phyloP scores from a whole-genome alignment of 176 grass and related monocot genomes.

The Dendrocalamus sinicus region DNA sequence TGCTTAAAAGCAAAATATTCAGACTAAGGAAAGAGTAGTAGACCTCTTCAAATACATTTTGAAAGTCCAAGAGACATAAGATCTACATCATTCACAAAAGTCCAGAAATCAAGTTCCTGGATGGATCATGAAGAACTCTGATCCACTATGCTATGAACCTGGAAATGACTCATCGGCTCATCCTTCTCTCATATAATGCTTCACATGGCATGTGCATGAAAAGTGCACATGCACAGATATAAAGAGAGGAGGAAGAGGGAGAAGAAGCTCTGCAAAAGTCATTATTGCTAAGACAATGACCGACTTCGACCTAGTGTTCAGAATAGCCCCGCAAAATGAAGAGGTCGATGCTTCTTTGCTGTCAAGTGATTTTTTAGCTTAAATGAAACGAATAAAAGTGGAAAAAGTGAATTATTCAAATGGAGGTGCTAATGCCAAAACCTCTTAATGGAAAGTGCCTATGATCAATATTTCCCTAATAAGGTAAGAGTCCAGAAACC shows the following conservation, averaged over 20 bases:
- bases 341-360: conserved; percentile 2
- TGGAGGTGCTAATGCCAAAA: conserved; percentile 1
- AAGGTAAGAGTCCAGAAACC: conserved; percentile 3
- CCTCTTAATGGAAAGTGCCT: conserved; percentile 24
- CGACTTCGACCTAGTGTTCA: conserved; percentile 8
- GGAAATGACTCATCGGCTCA: conserved; percentile 21
- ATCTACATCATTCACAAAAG: conserved; percentile 41
- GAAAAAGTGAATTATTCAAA: not conserved
- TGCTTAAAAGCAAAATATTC: conserved; percentile 35
- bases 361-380: not conserved
- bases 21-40: conserved; percentile 22
- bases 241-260: not conserved
- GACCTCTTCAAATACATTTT: conserved; percentile 43
- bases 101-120: conserved; percentile 39
- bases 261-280: not conserved
- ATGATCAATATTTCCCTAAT: conserved; percentile 4
- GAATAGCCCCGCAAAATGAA: conserved; percentile 7
- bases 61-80: conserved; percentile 33
- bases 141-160: conserved; percentile 25
- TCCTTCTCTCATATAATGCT: conserved; percentile 41
- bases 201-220: conserved; percentile 33
- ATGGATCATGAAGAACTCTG: conserved; percentile 48
- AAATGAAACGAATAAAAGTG: conserved; percentile 15
- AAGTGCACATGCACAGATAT: not conserved
- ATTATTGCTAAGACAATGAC: not conserved